Conservation (phyloP, 2,329 filamentous ascomycete species). For the Diaporthe sp. region DNA sequence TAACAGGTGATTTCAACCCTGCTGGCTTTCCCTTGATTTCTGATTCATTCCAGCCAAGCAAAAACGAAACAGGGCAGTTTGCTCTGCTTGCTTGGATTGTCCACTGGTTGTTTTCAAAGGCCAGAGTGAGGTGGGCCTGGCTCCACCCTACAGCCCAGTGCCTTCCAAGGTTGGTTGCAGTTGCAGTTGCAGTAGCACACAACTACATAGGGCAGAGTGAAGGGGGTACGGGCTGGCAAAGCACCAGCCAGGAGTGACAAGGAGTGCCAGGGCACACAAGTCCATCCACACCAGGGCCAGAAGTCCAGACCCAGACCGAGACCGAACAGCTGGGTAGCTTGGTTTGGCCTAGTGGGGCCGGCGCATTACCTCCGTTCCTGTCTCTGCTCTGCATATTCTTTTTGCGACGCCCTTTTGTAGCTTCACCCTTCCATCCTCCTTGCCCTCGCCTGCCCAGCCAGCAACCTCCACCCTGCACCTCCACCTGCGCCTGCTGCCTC, state of each 20-base stretch:
- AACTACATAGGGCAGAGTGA: conserved; percentile 1
- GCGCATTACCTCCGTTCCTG: conserved; percentile 31
- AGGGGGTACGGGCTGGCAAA: conserved; percentile 5
- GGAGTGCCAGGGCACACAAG: conserved; percentile 14
- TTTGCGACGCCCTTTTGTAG: conserved; percentile 32
- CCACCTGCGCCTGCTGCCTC: conserved; percentile 4
- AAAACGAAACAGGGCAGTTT: not conserved
- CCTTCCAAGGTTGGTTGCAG: not conserved
- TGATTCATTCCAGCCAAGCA: not conserved
- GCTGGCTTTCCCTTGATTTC: not conserved
- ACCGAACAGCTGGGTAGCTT: conserved; percentile 12
- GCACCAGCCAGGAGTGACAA: not conserved
- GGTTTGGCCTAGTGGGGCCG: conserved; percentile 30
- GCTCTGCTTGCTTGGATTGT: not conserved
- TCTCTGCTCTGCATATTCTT: conserved; percentile 27
- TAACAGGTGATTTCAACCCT: not conserved
- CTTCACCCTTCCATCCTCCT: conserved; percentile 25
- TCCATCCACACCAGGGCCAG: not conserved
- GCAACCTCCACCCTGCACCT: conserved; percentile 8
- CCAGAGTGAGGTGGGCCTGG: conserved; percentile 13
- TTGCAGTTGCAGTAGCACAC: not conserved
- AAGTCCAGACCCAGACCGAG: conserved; percentile 16
- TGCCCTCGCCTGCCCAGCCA: conserved; percentile 12
- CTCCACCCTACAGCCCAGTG: not conserved
- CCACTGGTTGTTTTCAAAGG: not conserved